Evolutionary conservation across 768 basidiomycete genomes (phyloP), one percentile per base, ranked within the genome.

Genomic region (Mycena rebaudengoi): DNA sequence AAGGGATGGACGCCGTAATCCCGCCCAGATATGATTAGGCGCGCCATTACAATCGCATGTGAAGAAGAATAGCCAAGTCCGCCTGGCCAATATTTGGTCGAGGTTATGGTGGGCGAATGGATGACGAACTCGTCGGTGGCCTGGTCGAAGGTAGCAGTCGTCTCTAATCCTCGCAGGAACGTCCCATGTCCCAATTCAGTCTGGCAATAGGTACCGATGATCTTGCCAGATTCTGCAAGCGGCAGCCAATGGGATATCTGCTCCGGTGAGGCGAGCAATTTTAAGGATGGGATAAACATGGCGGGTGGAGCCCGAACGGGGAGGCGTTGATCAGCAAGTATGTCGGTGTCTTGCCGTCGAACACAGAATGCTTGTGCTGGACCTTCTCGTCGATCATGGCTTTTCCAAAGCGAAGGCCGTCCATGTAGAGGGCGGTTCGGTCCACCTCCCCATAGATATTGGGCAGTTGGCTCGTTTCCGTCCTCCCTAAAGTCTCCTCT

Each of bases 161-260:
- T 73, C 50, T 73, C 71, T 6, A 74, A 57, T 12, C 67, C 69
- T 16, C 72, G 65, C 13, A 74, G 33, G 35, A 69, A 70, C 10
- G 70, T 73, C 12, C 73, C 72, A 55, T 74, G 72, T 6, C 70
- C 72, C 13, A 75, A 65, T 45, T 75, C 72, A 12, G 72, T 74
- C 49, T 69, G 73, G 26, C 66, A 69, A 33, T 74, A 74, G 8
- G 70, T 60, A 12, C 72, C 71, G 20, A 73, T 59, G 32, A 72
- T 71, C 25, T 59, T 64, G 5, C 70, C 65, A 1, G 62, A 65
- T 39, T 69, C 63, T 1, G 67, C 71, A 4, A 68, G 62, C 8
- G 74, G 72, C 16, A 70, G 44, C 72, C 70, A 74, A n/a, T 70
- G 50, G 4, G 65, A 58, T 8, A 67, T 60, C 57, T 73, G 74